These are phyloP conservation scores for Hypoxylon cercidicola DNA, from an alignment of 495 filamentous ascomycete genomes.

Conservation along the genomic window DNA sequence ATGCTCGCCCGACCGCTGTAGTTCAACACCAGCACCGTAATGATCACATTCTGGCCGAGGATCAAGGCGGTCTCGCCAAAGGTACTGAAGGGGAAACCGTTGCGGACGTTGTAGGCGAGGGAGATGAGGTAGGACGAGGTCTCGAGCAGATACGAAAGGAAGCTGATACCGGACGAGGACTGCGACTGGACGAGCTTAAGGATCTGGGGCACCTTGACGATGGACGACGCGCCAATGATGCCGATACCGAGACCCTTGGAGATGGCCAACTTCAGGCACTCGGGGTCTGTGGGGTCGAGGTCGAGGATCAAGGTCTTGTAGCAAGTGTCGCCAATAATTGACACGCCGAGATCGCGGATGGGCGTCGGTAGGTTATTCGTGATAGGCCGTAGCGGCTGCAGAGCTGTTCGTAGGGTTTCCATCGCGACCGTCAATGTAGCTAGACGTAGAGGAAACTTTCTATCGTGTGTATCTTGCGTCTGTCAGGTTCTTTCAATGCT, in stretches of 20 bases:
- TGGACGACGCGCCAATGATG: constrained; percentile 85
- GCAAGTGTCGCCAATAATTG: constrained; percentile 83
- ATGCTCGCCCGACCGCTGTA: constrained; percentile 70
- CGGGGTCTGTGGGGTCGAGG: constrained; percentile 75
- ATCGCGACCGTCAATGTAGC: constrained; percentile 40
- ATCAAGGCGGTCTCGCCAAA: constrained; percentile 95
- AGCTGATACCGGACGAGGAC: constrained; percentile 83
- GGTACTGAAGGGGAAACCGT: constrained; percentile 93
- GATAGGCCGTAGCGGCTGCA: constrained; percentile 84
- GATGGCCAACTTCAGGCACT: constrained; percentile 85
- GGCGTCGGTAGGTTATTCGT: constrained; percentile 82
- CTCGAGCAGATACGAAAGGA: constrained; percentile 91
- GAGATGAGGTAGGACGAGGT: constrained; percentile 84
- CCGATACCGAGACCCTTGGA: constrained; percentile 92
- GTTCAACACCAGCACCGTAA: constrained; percentile 83
- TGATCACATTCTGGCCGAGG: constrained; percentile 88
- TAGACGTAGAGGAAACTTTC: not conserved
- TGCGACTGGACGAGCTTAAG: constrained; percentile 84
- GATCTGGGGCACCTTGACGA: constrained; percentile 97
- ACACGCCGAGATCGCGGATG: constrained; percentile 76
- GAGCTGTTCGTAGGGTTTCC: constrained; percentile 68
- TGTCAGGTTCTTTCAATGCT: too few species aligned
- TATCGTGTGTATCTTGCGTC: too few species aligned
- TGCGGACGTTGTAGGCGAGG: constrained; percentile 88
- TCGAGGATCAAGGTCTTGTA: constrained; percentile 84